phyloP scores from a whole-genome alignment of 75 land plant species.

The Selaginella moellendorffii region DNA sequence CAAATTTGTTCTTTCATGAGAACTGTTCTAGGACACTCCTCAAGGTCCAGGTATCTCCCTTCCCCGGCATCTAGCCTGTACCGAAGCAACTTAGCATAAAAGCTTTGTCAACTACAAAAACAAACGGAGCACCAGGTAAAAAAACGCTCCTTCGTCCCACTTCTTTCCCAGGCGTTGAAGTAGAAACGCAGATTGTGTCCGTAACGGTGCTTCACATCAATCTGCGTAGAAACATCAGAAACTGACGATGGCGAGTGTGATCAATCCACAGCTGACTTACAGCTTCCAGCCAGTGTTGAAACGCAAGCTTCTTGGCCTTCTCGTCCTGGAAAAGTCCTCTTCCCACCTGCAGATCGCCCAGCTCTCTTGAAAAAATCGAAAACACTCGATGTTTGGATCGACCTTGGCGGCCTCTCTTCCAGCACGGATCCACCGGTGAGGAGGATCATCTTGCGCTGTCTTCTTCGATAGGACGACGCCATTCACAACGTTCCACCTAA shows the following conservation, averaged over 20 bases:
- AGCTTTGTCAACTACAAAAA: too few relatives aligned
- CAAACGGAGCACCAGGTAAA: slow-evolving; percentile 99
- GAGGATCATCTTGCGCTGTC: slow-evolving; percentile 50
- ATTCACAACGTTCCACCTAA: slow-evolving; percentile 91
- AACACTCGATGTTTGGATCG: background rate
- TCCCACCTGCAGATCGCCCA: slow-evolving; percentile 45
- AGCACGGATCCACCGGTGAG: slow-evolving; percentile 59
- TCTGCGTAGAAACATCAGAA: slow-evolving; percentile 26
- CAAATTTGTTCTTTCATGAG: slow-evolving; percentile 45
- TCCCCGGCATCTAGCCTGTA: slow-evolving; percentile 74
- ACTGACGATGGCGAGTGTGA: background rate
- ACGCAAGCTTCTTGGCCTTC: slow-evolving; percentile 75
- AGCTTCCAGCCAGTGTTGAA: slow-evolving; percentile 97
- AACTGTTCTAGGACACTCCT: slow-evolving; percentile 49
- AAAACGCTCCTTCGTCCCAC: slow-evolving; percentile 63
- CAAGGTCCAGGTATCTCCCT: slow-evolving; percentile 54
- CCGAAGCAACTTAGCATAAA: slow-evolving; percentile 1
- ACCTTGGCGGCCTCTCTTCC: slow-evolving; percentile 56
- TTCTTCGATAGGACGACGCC: slow-evolving; percentile 37
- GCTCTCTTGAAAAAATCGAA: background rate
- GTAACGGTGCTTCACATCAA: slow-evolving; percentile 89
- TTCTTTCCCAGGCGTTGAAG: slow-evolving; percentile 51
- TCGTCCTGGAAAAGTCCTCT: slow-evolving; percentile 77
- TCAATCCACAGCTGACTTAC: slow-evolving; percentile 33
- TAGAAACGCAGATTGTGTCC: slow-evolving; percentile 74